Percentiles rank a stretch among this genome's conserved stretches.
Evolutionary conservation across 306 rosid genomes (phyloP).

Genomic region (Cucurbita moschata): DNA sequence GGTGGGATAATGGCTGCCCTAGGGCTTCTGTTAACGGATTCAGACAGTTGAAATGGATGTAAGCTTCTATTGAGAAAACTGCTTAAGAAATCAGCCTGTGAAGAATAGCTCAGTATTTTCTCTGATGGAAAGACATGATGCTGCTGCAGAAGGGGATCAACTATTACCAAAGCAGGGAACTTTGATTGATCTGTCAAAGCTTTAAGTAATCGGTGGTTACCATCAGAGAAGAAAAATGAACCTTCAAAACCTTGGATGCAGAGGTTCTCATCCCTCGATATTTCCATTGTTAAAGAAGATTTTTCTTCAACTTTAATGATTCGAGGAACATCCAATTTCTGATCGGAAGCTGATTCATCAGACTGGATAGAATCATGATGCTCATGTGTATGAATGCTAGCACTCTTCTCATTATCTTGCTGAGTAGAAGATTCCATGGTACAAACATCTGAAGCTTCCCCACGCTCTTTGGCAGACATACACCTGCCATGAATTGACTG

Average conservation of each 20-base stretch:
- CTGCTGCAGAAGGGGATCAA: conserved; percentile 64
- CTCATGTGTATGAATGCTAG: conserved; percentile 17
- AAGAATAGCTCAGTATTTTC: conserved; percentile 32
- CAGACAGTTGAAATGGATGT: conserved; percentile 53
- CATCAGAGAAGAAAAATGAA: conserved; percentile 76
- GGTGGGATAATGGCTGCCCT: conserved; percentile 58
- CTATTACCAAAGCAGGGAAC: conserved; percentile 61
- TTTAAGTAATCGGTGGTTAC: conserved; percentile 55
- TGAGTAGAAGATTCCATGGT: conserved; percentile 22
- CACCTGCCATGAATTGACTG: conserved; percentile 7
- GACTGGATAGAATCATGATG: conserved; percentile 19
- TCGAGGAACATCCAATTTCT: conserved; percentile 7
- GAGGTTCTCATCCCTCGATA: conserved; percentile 24
- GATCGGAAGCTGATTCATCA: conserved; percentile 22
- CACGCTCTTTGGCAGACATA: conserved; percentile 18
- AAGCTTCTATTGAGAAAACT: conserved; percentile 56
- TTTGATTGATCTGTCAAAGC: conserved; percentile 48
- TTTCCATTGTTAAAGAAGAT: conserved; percentile 20
- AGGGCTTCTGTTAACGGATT: conserved; percentile 27
- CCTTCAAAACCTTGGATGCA: conserved; percentile 43
- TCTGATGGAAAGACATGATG: conserved; percentile 56
- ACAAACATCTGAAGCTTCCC: conserved; percentile 22
- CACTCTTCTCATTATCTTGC: conserved; percentile 22
- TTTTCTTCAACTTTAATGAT: conserved; percentile 19
- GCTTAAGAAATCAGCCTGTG: conserved; percentile 40